Evolutionary conservation across 2,329 filamentous ascomycete species (phyloP), one percentile per base, ranked within the genome.

Genomic region (Orbilia javanica): DNA sequence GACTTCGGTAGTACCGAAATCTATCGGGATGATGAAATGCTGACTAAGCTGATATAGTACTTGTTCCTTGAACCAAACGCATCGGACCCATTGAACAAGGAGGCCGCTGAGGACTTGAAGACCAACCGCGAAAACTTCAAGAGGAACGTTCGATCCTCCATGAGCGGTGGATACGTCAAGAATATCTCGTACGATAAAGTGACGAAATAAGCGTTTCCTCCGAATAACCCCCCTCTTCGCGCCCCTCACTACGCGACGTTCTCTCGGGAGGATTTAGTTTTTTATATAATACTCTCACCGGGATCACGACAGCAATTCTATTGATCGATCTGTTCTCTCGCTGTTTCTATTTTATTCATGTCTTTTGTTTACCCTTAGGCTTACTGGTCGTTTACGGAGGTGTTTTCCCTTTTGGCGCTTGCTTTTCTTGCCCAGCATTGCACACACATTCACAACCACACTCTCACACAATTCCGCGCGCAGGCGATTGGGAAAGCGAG

Each of bases 21-120:
- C 10, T 10, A 42, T 13, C 57, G 15, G 36, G 25, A 52, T 42
- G 63, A 69, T 8, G 31, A 52, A 48, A 44, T 34, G 4, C 22
- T 75, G n/a, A 64, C 80, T 79, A 34, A 81, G 55, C 15, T 34
- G 8, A 27, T 68, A 57, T 84, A 97, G 91, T 98, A 98, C 83
- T 88, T 99, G 64, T 99, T 99, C 88, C 90, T 98, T 79, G 96
- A 99, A 84, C 96, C 96, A 18, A 99, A 99, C 83, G 94, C 96
- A 8, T 94, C 92, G 60, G 96, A 99, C 83, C 96, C 96, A n/a
- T 86, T 99, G 79, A 99, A 99, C 85, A 97, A 99, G 87, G 95
- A 98, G 83, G 96, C 96, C 0, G 96, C 96, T 3, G 94, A 97
- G 79, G 96, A 98, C 83, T 87, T 99, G 81, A 90, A 95, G 82